These are phyloP conservation scores for Talaromyces trachyspermus DNA, from an alignment of 495 filamentous ascomycete species.

Conservation along the genomic window DNA sequence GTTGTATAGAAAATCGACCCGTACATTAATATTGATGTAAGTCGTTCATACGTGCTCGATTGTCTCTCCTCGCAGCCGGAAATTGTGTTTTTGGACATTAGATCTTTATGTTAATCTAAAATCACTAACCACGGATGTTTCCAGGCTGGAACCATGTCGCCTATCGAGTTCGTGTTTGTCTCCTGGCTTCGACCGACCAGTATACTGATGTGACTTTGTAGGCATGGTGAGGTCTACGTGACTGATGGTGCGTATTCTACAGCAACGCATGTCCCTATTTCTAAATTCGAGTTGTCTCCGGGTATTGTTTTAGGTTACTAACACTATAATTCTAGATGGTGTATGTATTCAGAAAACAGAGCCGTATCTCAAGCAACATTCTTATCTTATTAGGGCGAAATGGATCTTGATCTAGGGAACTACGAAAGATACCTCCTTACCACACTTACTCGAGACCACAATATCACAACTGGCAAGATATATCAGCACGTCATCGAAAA, in stretches of 20 bases:
- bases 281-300: not conserved
- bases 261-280: no score
- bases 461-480: slow-evolving; percentile 95
- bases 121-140: slow-evolving; percentile 36
- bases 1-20: slow-evolving; percentile 59
- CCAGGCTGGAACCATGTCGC: slow-evolving; percentile 78
- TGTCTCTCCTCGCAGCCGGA: no score
- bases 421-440: slow-evolving; percentile 80
- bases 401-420: slow-evolving; percentile 91
- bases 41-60: slow-evolving; percentile 42
- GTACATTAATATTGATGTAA: slow-evolving; percentile 79
- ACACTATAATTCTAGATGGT: not conserved
- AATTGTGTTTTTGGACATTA: no score
- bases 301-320: no score
- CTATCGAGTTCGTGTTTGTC: slow-evolving; percentile 56
- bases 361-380: no score
- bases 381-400: slow-evolving; percentile 49
- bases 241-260: slow-evolving; percentile 60
- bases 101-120: no score
- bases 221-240: slow-evolving; percentile 70
- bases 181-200: slow-evolving; percentile 26
- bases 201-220: slow-evolving; percentile 19
- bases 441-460: slow-evolving; percentile 69
- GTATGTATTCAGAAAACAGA: slow-evolving; percentile 1
- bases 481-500: slow-evolving; percentile 78